Evolutionary conservation across 2,329 filamentous ascomycete genomes (phyloP).

Genomic region (Fusarium pseudonygamai): DNA sequence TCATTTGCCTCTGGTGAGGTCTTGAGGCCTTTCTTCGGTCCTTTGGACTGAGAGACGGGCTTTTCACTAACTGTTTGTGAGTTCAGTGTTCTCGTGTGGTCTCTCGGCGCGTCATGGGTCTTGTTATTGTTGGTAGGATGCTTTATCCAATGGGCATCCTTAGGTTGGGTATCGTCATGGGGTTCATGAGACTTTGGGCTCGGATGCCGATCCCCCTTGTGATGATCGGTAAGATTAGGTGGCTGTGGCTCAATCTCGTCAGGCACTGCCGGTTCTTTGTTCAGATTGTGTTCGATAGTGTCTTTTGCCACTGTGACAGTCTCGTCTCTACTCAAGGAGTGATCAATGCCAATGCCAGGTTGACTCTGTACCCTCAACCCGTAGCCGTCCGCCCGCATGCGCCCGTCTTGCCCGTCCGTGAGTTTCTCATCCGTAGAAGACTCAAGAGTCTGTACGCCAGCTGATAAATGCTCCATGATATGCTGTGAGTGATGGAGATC

Average conservation of each 20-base stretch:
- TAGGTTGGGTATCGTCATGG: slow-evolving; percentile 24
- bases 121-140: slow-evolving; percentile 15
- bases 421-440: slow-evolving; percentile 1
- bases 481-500: slow-evolving; percentile 49
- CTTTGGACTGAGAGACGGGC: not conserved
- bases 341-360: slow-evolving; percentile 2
- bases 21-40: not conserved
- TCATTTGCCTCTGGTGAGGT: not conserved
- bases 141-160: slow-evolving; percentile 20
- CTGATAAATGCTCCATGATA: slow-evolving; percentile 48
- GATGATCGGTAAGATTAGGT: slow-evolving; percentile 30
- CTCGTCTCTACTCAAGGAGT: slow-evolving; percentile 26
- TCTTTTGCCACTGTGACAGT: slow-evolving; percentile 6
- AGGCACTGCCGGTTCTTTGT: slow-evolving; percentile 13
- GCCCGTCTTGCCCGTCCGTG: slow-evolving; percentile 2
- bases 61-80: not conserved
- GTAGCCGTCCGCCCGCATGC: not conserved
- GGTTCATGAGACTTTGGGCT: slow-evolving; percentile 37
- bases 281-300: slow-evolving; percentile 18
- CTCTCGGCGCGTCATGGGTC: not conserved
- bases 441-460: slow-evolving; percentile 20
- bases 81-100: not conserved
- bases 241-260: slow-evolving; percentile 1
- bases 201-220: slow-evolving; percentile 9
- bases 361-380: not conserved